Conservation (phyloP, 2,329 filamentous ascomycete genomes). For the Sporothrix brasiliensis region DNA sequence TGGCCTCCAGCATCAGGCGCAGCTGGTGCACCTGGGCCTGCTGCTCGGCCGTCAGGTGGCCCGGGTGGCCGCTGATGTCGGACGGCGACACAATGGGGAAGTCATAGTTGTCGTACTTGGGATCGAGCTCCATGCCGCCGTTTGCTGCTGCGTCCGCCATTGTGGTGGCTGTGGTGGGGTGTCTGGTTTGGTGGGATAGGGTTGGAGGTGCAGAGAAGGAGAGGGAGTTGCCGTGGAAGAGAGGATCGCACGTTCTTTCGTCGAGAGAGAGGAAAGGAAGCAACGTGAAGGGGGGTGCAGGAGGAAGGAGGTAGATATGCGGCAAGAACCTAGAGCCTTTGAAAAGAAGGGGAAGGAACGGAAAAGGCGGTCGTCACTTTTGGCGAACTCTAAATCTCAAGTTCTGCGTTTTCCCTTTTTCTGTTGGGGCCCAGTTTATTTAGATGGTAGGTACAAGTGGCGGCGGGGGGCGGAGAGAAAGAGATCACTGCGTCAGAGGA, state of each 20-base stretch:
- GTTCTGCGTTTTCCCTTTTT: constrained; percentile 26
- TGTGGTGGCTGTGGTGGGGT: constrained; percentile 10
- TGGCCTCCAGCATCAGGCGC: constrained; percentile 78
- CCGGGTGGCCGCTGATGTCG: constrained; percentile 76
- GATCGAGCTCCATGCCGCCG: constrained; percentile 62
- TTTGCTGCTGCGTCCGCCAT: constrained; percentile 31
- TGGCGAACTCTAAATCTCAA: constrained; percentile 17
- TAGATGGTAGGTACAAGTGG: constrained; percentile 15
- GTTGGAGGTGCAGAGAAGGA: background rate
- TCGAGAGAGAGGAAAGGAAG: constrained; percentile 4
- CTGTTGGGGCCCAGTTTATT: constrained; percentile 25
- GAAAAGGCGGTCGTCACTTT: constrained; percentile 24
- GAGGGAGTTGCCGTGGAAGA: background rate
- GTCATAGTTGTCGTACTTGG: constrained; percentile 96
- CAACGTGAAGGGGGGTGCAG: background rate
- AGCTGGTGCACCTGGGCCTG: constrained; percentile 88
- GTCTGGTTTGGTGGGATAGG: background rate
- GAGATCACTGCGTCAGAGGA: background rate
- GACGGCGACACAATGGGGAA: constrained; percentile 78
- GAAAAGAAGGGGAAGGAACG: constrained; percentile 2
- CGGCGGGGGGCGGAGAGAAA: background rate
- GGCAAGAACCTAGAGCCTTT: background rate
- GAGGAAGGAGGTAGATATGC: background rate
- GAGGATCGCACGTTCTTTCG: background rate
- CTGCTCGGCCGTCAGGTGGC: constrained; percentile 82